Percentiles rank a stretch among this genome's conserved stretches.
Evolutionary conservation across 176 grass and related monocot species (phyloP).

Genomic region (Ananas comosus): DNA sequence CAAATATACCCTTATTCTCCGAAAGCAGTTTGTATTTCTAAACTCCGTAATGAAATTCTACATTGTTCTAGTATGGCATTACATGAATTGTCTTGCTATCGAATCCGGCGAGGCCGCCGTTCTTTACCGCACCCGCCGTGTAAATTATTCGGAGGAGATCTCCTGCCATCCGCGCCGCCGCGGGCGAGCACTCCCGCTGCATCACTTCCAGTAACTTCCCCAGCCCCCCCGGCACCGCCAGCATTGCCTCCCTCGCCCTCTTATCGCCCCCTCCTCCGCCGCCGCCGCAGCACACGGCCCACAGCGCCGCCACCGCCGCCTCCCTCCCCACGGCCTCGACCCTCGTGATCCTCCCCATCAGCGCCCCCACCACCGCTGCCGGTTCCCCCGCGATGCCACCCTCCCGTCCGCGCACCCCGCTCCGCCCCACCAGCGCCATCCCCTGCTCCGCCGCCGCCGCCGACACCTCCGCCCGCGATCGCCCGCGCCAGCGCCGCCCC

Average conservation of each 20-base stretch:
- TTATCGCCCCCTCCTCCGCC: conserved; percentile 33
- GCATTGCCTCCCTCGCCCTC: conserved; percentile 52
- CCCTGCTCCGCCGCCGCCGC: conserved; percentile 46
- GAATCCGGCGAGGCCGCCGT: conserved; percentile 39
- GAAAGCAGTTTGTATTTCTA: too few relatives aligned
- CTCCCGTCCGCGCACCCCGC: conserved; percentile 58
- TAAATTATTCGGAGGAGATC: conserved; percentile 65
- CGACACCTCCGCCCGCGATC: conserved; percentile 39
- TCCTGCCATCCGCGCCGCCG: conserved; percentile 66
- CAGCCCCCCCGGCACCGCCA: conserved; percentile 37
- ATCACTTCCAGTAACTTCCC: conserved; percentile 83
- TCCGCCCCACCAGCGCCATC: conserved; percentile 41
- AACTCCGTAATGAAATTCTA: too few relatives aligned
- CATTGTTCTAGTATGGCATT: conserved; percentile 59
- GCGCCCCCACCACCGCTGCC: conserved; percentile 36
- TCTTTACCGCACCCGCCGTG: conserved; percentile 48
- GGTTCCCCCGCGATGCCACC: conserved; percentile 39
- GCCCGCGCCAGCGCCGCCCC: conserved; percentile 28
- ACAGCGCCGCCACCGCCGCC: conserved; percentile 68
- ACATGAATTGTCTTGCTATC: conserved; percentile 88
- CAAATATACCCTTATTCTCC: too few relatives aligned
- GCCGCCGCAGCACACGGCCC: conserved; percentile 54
- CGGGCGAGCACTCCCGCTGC: conserved; percentile 69
- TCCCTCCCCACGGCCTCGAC: conserved; percentile 55
- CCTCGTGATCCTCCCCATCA: conserved; percentile 61